Percentiles rank a stretch among this genome's conserved stretches.
Conservation (phyloP, 1,139 yeast genomes). For the Candida glucosophila region DNA sequence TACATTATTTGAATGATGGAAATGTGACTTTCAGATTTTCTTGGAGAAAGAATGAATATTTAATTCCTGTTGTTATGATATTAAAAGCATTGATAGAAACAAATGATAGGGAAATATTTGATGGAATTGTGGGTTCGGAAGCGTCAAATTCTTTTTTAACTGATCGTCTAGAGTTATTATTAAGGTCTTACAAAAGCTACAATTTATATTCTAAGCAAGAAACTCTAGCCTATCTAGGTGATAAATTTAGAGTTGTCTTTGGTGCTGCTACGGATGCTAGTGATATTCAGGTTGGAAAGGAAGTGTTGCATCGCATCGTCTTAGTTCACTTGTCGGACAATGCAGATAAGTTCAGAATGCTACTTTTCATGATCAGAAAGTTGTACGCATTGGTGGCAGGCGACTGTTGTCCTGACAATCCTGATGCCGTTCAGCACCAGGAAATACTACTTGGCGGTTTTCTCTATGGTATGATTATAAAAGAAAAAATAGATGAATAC, state of each 20-base stretch:
- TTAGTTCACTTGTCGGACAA: conserved; percentile 74
- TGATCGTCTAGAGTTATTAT: conserved; percentile 90
- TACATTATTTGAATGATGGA: conserved; percentile 93
- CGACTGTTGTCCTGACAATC: conserved; percentile 94
- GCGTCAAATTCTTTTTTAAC: conserved; percentile 84
- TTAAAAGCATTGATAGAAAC: conserved; percentile 85
- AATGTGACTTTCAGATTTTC: conserved; percentile 93
- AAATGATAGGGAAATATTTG: conserved; percentile 90
- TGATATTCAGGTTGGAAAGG: conserved; percentile 86
- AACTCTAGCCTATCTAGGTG: conserved; percentile 89
- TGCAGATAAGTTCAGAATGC: conserved; percentile 74
- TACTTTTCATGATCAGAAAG: conserved; percentile 91
- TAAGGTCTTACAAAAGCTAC: conserved; percentile 81
- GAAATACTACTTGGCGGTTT: conserved; percentile 94
- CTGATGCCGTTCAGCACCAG: conserved; percentile 99
- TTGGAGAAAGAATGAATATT: conserved; percentile 92
- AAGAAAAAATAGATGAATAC: conserved; percentile 94
- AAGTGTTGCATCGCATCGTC: conserved; percentile 74
- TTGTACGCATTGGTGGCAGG: conserved; percentile 93
- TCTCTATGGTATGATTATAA: conserved; percentile 91
- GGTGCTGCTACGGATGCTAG: conserved; percentile 82
- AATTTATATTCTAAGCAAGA: conserved; percentile 73
- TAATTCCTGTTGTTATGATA: conserved; percentile 89
- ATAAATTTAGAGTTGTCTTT: conserved; percentile 88
- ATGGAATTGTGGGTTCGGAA: conserved; percentile 91